Conservation (phyloP, 495 filamentous ascomycete species). For the Tuber calosporum region DNA sequence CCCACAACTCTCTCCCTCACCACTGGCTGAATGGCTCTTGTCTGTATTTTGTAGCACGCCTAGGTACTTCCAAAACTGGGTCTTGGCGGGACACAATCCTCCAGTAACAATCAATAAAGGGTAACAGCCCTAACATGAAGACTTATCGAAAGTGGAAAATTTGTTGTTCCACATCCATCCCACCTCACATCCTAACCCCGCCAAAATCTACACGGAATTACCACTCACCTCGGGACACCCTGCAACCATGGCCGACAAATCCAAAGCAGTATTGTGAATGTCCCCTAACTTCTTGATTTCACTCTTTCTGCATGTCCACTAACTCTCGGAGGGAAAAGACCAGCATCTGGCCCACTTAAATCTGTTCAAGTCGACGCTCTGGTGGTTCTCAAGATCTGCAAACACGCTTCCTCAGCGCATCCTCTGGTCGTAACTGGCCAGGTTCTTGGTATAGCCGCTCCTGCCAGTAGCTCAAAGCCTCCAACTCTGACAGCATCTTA, state of each 20-base stretch:
- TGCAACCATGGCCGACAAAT: slow-evolving; percentile 32
- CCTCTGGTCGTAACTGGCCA: slow-evolving; percentile 40
- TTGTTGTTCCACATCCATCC: slow-evolving; percentile 2
- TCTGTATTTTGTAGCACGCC: background rate
- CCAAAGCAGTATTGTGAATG: background rate
- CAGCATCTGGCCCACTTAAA: slow-evolving; percentile 48
- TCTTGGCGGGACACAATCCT: background rate
- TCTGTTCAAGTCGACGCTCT: slow-evolving; percentile 74
- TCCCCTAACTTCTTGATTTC: slow-evolving; percentile 16
- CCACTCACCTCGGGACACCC: background rate
- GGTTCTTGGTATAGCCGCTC: slow-evolving; percentile 31
- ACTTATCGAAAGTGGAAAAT: slow-evolving; percentile 36
- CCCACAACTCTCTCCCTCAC: background rate
- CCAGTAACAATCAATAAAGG: slow-evolving; percentile 6
- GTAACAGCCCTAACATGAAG: slow-evolving; percentile 29
- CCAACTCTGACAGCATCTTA: slow-evolving; percentile 51
- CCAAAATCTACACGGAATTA: slow-evolving; percentile 13
- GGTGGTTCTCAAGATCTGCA: slow-evolving; percentile 79
- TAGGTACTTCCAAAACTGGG: background rate
- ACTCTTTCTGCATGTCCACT: background rate
- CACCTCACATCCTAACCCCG: slow-evolving; percentile 23
- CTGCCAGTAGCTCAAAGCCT: slow-evolving; percentile 46
- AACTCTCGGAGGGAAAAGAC: slow-evolving; percentile 8
- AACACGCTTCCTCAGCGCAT: slow-evolving; percentile 48
- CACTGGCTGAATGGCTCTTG: background rate